Percentiles rank a stretch among this genome's conserved stretches.
Evolutionary conservation across 2,329 filamentous ascomycete species (phyloP).

Genomic region (Aspergillus ibericus): DNA sequence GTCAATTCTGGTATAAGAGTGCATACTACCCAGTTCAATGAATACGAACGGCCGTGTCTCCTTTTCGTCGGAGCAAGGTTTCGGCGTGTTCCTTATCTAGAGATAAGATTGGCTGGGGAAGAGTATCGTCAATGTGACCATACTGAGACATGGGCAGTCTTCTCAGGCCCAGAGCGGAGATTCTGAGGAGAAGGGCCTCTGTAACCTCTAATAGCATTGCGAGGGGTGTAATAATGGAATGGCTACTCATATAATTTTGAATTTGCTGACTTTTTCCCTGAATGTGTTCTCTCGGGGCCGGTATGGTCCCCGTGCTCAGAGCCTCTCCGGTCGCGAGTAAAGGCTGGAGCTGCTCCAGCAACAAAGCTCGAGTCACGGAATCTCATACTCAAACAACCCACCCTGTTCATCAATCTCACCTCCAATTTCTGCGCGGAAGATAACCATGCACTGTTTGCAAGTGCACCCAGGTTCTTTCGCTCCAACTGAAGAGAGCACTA

Average conservation of each 20-base stretch:
- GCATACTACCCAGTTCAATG: background rate
- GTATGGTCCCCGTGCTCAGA: slow-evolving; percentile 9
- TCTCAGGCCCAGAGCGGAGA: background rate
- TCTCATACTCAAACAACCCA: slow-evolving; percentile 7
- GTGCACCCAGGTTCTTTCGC: slow-evolving; percentile 14
- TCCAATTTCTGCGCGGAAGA: slow-evolving; percentile 12
- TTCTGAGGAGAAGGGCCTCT: background rate
- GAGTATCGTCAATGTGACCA: background rate
- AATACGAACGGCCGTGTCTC: background rate
- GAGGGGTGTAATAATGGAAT: background rate
- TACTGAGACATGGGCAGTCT: background rate
- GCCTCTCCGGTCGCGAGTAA: slow-evolving; percentile 12
- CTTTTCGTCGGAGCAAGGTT: background rate
- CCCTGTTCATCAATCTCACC: slow-evolving; percentile 5
- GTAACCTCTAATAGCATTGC: background rate
- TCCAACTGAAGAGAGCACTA: slow-evolving; percentile 16
- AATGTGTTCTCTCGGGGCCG: background rate
- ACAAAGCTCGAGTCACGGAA: slow-evolving; percentile 3
- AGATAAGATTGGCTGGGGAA: background rate
- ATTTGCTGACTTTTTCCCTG: background rate
- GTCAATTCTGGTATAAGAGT: background rate
- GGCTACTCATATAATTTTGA: background rate
- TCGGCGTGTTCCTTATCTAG: background rate
- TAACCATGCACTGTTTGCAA: slow-evolving; percentile 23
- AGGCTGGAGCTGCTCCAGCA: slow-evolving; percentile 5